Evolutionary conservation across 2,329 filamentous ascomycete species (phyloP).

Genomic region (Aspergillus jensenii): DNA sequence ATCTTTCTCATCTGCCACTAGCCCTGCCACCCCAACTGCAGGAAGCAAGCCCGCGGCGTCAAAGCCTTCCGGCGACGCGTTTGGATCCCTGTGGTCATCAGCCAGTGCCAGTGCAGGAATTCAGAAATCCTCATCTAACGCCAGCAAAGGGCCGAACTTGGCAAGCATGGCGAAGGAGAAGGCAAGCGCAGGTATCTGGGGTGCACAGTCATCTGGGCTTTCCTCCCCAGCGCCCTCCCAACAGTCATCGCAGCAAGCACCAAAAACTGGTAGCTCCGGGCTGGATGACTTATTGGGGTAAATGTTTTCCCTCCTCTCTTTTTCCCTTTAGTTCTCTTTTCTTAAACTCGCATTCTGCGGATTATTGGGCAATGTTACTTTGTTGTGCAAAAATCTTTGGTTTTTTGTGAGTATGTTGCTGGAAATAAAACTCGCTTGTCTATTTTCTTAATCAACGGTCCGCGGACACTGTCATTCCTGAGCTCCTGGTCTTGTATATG

Average conservation of each 20-base stretch:
- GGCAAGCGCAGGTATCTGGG: constrained; percentile 92
- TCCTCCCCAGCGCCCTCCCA: constrained; percentile 47
- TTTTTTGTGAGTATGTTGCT: constrained; percentile 3
- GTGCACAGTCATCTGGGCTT: constrained; percentile 61
- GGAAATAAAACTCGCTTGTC: constrained; percentile 8
- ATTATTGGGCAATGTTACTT: constrained; percentile 6
- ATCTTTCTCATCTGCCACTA: constrained; percentile 37
- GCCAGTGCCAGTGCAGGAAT: constrained; percentile 69
- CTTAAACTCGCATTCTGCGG: constrained; percentile 5
- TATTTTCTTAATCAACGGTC: background rate
- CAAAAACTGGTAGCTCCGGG: constrained; percentile 37
- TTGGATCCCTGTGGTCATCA: constrained; percentile 77
- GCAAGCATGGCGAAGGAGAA: constrained; percentile 98
- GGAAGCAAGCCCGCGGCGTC: constrained; percentile 51
- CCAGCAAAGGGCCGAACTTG: constrained; percentile 71
- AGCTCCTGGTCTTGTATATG: background rate
- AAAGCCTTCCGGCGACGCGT: constrained; percentile 70
- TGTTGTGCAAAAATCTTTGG: constrained; percentile 1
- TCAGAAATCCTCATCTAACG: constrained; percentile 67
- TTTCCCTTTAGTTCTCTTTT: background rate
- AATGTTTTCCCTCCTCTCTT: constrained; percentile 3
- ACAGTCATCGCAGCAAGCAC: constrained; percentile 25
- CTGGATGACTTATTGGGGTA: constrained; percentile 44
- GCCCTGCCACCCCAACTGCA: constrained; percentile 37
- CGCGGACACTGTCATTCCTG: constrained; percentile 1